These are phyloP conservation scores for Polygonum maritimum DNA, from an alignment of 148 eudicot genomes.

Conservation along the genomic window DNA sequence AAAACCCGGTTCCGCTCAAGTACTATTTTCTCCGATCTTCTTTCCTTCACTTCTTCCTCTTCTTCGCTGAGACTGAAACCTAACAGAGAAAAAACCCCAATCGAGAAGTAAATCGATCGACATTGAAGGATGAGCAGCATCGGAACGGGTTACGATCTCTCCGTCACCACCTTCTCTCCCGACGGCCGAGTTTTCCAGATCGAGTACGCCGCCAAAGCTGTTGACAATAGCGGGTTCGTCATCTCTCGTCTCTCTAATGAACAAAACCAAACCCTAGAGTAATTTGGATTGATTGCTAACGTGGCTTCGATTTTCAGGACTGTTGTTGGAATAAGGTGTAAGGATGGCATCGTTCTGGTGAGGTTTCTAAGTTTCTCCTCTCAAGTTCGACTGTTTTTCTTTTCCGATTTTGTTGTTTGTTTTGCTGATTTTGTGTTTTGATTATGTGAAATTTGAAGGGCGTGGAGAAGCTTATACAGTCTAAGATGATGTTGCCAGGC, in stretches of 20 bases:
- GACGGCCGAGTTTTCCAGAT: constrained; percentile 40
- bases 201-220: constrained; percentile 36
- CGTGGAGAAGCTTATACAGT: constrained; percentile 83
- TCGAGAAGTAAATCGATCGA: constrained; percentile 5
- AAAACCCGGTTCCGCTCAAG: background rate
- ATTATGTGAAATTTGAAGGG: constrained; percentile 31
- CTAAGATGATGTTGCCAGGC: constrained; percentile 96
- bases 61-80: background rate
- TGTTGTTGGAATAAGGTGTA: constrained; percentile 73
- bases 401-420: background rate
- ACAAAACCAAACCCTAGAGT: background rate
- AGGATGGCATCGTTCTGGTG: constrained; percentile 82
- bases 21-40: background rate
- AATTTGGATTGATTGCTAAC: constrained; percentile 1
- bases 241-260: background rate
- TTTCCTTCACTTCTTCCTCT: constrained; percentile 3
- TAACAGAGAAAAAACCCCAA: background rate
- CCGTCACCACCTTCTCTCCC: constrained; percentile 39
- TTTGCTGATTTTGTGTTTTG: background rate
- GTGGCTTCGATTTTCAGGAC: constrained; percentile 28
- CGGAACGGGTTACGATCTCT: constrained; percentile 37
- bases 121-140: constrained; percentile 29
- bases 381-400: background rate
- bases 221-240: constrained; percentile 34
- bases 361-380: background rate